Base-by-base conservation (phyloP, 768 basidiomycete genomes). In the Kwoniella dejecticola region DNA sequence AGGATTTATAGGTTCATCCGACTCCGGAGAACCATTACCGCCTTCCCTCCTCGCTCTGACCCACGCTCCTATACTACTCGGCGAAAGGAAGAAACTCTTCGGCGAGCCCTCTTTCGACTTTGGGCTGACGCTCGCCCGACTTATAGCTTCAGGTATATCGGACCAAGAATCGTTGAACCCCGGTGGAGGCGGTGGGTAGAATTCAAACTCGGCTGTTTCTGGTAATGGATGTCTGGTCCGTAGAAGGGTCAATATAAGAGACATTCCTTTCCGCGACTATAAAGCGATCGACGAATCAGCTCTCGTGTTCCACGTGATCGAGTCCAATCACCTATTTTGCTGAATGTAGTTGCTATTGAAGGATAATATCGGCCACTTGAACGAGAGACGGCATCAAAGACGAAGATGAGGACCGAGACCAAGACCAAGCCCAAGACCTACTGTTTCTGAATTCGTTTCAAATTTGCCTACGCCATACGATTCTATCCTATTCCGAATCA, bases 361-460 rank as follows among this genome's bases (percentile, higher is more conserved):
- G n/a, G n/a, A n/a, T n/a, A n/a, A n/a, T n/a, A n/a, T n/a, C n/a
- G n/a, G n/a, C n/a, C n/a, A n/a, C n/a, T n/a, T n/a, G n/a, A n/a
- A n/a, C n/a, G n/a, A n/a, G n/a, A n/a, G n/a, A n/a, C n/a, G n/a
- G n/a, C n/a, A n/a, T n/a, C n/a, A n/a, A n/a, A n/a, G n/a, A n/a
- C n/a, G n/a, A n/a, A n/a, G n/a, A n/a, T n/a, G n/a, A n/a, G n/a
- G n/a, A n/a, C n/a, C n/a, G n/a, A n/a, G n/a, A n/a, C n/a, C n/a
- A n/a, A n/a, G n/a, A n/a, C n/a, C n/a, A 23, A 45, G 15, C 12
- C n/a, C 30, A 31, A 13, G 19, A 80, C 87, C 55, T 75, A 88
- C 93, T 70, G 86, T 84, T 79, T 94, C 90, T 50, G 94, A 82
- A 72, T 96, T 90, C 17, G 87, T 85, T 78, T 93, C 91, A 81